Evolutionary conservation across 2,329 filamentous ascomycete species (phyloP).

Genomic region (Rutstroemia sp.): DNA sequence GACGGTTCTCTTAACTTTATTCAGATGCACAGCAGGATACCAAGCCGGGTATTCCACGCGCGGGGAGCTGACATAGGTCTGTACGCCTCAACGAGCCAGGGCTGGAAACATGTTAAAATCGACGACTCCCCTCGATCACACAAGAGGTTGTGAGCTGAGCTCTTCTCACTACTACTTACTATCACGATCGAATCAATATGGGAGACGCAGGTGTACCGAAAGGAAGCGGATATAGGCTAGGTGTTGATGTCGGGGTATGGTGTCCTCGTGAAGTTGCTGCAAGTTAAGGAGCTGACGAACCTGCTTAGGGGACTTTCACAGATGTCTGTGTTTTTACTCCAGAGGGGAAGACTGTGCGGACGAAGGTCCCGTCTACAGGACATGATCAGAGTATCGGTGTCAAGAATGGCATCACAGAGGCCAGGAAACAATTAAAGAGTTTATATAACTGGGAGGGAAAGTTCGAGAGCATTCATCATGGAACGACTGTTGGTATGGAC

Average conservation of each 20-base stretch:
- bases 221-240: neutral
- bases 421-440: neutral
- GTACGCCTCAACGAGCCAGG: too few relatives aligned
- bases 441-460: neutral
- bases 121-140: too few relatives aligned
- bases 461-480: slow-evolving; percentile 1
- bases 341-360: neutral
- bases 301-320: neutral
- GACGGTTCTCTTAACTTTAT: too few relatives aligned
- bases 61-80: too few relatives aligned
- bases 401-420: slow-evolving; percentile 1
- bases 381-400: neutral
- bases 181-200: neutral
- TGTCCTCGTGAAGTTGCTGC: neutral
- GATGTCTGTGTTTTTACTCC: slow-evolving; percentile 4
- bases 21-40: too few relatives aligned
- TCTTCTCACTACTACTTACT: too few relatives aligned
- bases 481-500: slow-evolving; percentile 1
- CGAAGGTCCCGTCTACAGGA: neutral
- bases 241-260: slow-evolving; percentile 4
- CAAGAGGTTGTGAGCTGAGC: too few relatives aligned
- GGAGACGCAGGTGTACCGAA: neutral
- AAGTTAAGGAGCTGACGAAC: neutral
- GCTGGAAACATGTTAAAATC: too few relatives aligned
- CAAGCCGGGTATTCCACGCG: too few relatives aligned